phyloP scores from a whole-genome alignment of 108 stramenopile species.

The Ochromonas danica region DNA sequence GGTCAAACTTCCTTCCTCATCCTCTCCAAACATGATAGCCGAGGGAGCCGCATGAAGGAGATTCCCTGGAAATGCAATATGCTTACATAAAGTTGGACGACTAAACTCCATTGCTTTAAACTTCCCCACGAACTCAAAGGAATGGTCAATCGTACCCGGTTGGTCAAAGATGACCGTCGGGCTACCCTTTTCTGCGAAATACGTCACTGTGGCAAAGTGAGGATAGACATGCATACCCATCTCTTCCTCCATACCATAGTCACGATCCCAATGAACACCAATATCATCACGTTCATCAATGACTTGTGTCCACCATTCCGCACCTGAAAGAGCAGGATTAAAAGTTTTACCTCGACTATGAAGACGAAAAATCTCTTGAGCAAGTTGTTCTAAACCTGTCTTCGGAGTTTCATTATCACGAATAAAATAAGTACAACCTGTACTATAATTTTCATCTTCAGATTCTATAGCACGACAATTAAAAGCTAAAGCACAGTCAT shows the following conservation, averaged over 20 bases:
- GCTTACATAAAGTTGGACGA: conserved; percentile 56
- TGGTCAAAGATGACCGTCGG: conserved; percentile 71
- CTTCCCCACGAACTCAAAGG: conserved; percentile 58
- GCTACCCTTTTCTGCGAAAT: conserved; percentile 72
- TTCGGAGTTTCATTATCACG: conserved; percentile 70
- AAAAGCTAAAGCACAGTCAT: not conserved
- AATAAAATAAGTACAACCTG: conserved; percentile 76
- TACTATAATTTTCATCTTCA: conserved; percentile 62
- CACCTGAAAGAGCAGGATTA: conserved; percentile 70
- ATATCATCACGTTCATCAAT: conserved; percentile 67
- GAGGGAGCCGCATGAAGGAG: conserved; percentile 78
- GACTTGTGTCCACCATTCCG: conserved; percentile 88
- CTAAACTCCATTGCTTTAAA: not conserved
- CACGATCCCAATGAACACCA: conserved; percentile 83
- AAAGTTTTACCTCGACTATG: conserved; percentile 47
- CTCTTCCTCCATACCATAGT: conserved; percentile 77
- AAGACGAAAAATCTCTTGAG: conserved; percentile 65
- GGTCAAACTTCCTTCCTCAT: too few species aligned
- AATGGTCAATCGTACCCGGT: conserved; percentile 54
- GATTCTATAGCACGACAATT: not conserved
- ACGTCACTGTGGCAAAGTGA: conserved; percentile 75
- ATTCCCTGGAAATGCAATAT: conserved; percentile 80
- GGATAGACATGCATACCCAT: conserved; percentile 60
- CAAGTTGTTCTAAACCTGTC: conserved; percentile 75
- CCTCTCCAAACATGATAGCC: conserved; percentile 58